phyloP scores from a whole-genome alignment of 2,329 filamentous ascomycete species.

The Arthrinium phaeospermum region DNA sequence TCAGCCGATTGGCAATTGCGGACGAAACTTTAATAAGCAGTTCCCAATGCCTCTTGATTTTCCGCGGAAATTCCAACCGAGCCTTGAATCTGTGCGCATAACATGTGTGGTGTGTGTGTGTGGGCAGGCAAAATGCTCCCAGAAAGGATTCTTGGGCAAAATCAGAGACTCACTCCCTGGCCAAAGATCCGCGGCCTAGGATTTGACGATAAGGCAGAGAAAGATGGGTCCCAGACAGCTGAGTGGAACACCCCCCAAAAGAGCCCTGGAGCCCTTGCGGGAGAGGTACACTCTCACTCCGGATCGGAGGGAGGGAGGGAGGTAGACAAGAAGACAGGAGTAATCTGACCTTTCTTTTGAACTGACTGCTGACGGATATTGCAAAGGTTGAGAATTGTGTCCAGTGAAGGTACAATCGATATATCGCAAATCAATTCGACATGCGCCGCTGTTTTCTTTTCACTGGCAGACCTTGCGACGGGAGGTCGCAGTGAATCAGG shows the following conservation, averaged over 20 bases:
- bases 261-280: neutral
- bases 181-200: slow-evolving; percentile 7
- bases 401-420: neutral
- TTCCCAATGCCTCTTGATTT: neutral
- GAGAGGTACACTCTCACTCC: neutral
- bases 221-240: neutral
- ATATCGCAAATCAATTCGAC: neutral
- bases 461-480: neutral
- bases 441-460: neutral
- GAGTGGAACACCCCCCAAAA: neutral
- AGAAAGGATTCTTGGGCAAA: neutral
- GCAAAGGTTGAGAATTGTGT: neutral
- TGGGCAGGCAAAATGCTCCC: slow-evolving; percentile 7
- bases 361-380: neutral
- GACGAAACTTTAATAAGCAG: neutral
- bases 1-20: neutral
- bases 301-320: too few species aligned
- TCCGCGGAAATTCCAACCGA: neutral
- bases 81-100: neutral
- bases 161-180: neutral
- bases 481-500: neutral
- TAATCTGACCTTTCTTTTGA: neutral
- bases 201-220: slow-evolving; percentile 13
- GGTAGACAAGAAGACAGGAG: too few species aligned
- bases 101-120: neutral